Percentiles rank a stretch among this genome's conserved stretches.
Conservation (phyloP, 306 rosid genomes). For the Gastrolobium villosum region DNA sequence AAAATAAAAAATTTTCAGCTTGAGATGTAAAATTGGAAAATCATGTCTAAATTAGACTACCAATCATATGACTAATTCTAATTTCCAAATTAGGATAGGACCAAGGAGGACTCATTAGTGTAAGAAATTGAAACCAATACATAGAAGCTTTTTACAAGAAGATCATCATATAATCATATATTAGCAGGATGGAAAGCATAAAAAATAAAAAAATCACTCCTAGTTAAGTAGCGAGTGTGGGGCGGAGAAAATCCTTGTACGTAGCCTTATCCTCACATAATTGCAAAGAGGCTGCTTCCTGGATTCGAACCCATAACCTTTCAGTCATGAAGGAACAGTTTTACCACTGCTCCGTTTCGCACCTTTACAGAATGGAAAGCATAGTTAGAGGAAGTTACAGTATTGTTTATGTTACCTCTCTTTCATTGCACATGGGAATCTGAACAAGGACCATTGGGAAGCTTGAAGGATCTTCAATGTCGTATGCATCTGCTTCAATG, state of each 20-base stretch:
- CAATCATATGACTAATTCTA: neutral
- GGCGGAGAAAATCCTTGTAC: too few species aligned
- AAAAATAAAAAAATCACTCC: too few species aligned
- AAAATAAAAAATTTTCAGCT: conserved; percentile 27
- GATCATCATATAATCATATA: neutral
- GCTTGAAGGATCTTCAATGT: conserved; percentile 71
- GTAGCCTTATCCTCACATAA: too few species aligned
- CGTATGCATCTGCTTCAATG: conserved; percentile 61
- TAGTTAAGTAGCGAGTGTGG: too few species aligned
- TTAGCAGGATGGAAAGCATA: neutral
- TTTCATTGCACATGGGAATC: conserved; percentile 99
- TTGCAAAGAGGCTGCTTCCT: too few species aligned
- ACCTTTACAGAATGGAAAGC: too few species aligned
- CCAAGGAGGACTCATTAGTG: neutral
- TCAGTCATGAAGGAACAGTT: too few species aligned
- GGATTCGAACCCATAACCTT: too few species aligned
- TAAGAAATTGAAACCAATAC: conserved; percentile 17
- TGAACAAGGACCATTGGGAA: conserved; percentile 96
- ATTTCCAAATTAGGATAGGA: neutral
- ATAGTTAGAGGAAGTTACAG: conserved; percentile 27
- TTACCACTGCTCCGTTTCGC: too few species aligned
- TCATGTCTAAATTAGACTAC: conserved; percentile 1
- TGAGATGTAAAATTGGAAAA: conserved; percentile 24
- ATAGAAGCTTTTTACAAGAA: neutral
- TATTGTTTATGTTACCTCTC: conserved; percentile 76